Evolutionary conservation across 2,329 filamentous ascomycete genomes (phyloP), one percentile per base, ranked within the genome.

Genomic region (Colletotrichum melonis): DNA sequence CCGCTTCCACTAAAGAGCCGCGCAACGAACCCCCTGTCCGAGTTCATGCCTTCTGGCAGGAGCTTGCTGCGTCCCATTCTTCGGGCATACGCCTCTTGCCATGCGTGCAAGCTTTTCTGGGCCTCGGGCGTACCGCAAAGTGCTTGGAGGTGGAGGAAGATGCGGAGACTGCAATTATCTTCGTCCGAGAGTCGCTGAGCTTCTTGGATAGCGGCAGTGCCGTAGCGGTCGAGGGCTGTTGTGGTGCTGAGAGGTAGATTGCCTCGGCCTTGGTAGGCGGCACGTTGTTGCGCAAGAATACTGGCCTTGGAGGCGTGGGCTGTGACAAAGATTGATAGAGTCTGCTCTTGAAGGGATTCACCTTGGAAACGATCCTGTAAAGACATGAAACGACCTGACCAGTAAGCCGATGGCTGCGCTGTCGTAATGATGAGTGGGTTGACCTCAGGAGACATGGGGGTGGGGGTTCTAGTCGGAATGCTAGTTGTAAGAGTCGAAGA

Each of bases 371-470:
- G 86, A 80, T 92, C 90, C 63, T 88, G 84, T 0, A 92, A 80
- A 2, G 88, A 82, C 63, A 86, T 82, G 78, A 92, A 92, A 52
- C 91, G 88, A 22, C 91, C 91, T 12, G 86, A 83, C 91, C 91
- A 93, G 79, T 91, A 92, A 3, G 84, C 80, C 2, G 86, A 84
- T 6, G 85, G 81, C 76, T 88, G 86, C 2, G 87, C 84, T 0
- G 78, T 81, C 63, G 79, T 78, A 16, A 90, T 79, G 2, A 80
- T 78, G 55, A 49, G 6, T 14, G 58, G 68, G 12, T 74, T 74
- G 14, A 30, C 12, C 24, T 72, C 58, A 30, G 58, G 22, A 16
- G 26, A 55, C 9, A 35, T 32, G 3, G 71, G 68, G 6, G 62
- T 72, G 4, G 58, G 46, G 7, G 56, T 26, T 52, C 67, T 60